Evolutionary conservation across 2,329 filamentous ascomycete genomes (phyloP), one percentile per base, ranked within the genome.

Genomic region (Apiospora aurea): DNA sequence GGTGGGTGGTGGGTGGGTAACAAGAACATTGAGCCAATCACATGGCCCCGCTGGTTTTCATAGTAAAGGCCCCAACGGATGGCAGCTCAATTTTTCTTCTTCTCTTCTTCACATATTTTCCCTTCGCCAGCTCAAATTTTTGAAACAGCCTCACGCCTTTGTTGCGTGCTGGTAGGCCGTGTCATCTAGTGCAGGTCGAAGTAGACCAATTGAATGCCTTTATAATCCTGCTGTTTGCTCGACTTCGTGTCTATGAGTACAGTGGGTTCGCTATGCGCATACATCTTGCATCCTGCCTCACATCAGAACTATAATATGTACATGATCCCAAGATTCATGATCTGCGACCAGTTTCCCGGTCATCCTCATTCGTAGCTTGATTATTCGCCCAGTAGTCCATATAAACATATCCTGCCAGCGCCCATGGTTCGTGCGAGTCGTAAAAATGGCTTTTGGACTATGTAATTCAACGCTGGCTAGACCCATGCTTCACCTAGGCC

Each of bases 181-280:
- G 86, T 86, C 83, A 64, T 77, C 78, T 78, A 71, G 78, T 79
- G 79, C 74, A 64, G 80, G 79, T 82, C 81, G 87, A 90, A 89
- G 88, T 83, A 90, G 87, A 90, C 75, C 72, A 83, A 82, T 72
- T 81, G 82, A 82, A 72, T 81, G 86, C 87, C 85, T 85, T 90
- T 86, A 89, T 88, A 90, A 90, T 90, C 87, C 86, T 83, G 82
- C 83, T 81, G 82, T 83, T 82, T 83, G 83, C 85, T 84, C 80
- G 73, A 79, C 78, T 78, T 78, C 77, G 70, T 77, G 71, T 77
- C 76, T 74, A 81, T 82, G 85, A 84, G 85, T 84, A 84, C 83
- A 81, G 82, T 83, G 85, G 88, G 87, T 90, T 90, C 88, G 88
- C 88, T 90, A 87, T 88, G 87, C 81, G 88, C 87, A 84, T 80